Percentiles rank a stretch among this genome's conserved stretches.
Conservation (phyloP, 1,284 basidiomycete species). For the Cryptococcus jaspeensis region DNA sequence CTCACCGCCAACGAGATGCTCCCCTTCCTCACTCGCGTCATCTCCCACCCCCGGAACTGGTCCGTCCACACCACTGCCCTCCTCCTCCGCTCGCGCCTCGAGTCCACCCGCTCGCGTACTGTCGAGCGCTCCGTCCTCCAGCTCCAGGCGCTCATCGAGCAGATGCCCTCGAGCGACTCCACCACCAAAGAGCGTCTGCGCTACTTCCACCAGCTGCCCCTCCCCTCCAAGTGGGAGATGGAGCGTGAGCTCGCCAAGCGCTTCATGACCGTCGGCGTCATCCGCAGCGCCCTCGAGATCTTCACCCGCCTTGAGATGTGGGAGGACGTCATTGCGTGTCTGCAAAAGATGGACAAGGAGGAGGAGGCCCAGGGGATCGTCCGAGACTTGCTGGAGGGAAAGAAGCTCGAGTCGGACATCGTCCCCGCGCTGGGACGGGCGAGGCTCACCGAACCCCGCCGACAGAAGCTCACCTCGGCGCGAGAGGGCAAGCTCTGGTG, state of each 20-base stretch:
- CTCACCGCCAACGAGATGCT: slow-evolving; percentile 86
- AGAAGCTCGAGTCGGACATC: slow-evolving; percentile 73
- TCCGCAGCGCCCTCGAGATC: slow-evolving; percentile 82
- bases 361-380: slow-evolving; percentile 77
- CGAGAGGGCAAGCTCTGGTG: slow-evolving; percentile 94
- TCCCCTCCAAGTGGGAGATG: slow-evolving; percentile 88
- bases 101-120: slow-evolving; percentile 79
- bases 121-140: slow-evolving; percentile 86
- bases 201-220: slow-evolving; percentile 72
- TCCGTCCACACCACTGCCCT: slow-evolving; percentile 91
- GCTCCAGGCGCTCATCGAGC: slow-evolving; percentile 88
- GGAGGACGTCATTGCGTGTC: slow-evolving; percentile 89
- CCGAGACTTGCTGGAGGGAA: slow-evolving; percentile 75
- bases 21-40: slow-evolving; percentile 81
- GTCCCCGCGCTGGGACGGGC: slow-evolving; percentile 65
- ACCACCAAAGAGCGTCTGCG: slow-evolving; percentile 64
- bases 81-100: slow-evolving; percentile 81
- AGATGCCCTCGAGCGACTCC: slow-evolving; percentile 81
- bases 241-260: slow-evolving; percentile 81
- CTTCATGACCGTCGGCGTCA: slow-evolving; percentile 77
- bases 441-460: slow-evolving; percentile 53
- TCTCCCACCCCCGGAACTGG: slow-evolving; percentile 87
- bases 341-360: slow-evolving; percentile 71
- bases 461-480: slow-evolving; percentile 61
- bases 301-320: slow-evolving; percentile 94